Base-by-base conservation (phyloP, 805 yeast genomes). In the Teunomyces pallodes region DNA sequence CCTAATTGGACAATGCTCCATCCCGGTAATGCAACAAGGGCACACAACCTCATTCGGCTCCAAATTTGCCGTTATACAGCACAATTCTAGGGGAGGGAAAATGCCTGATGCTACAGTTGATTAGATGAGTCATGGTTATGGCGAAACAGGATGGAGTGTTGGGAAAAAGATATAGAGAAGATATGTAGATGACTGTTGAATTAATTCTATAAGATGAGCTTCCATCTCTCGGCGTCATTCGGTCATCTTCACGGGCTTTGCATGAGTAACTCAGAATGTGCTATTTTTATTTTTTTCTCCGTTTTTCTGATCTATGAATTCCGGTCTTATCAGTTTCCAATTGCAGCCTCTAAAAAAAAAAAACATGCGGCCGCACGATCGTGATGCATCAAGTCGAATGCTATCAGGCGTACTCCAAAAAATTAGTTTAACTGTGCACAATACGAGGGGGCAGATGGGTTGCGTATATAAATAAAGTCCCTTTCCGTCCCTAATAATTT, bases 261-360 rank as follows among this genome's bases (percentile, higher is more conserved):
- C 24, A 20, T 20, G 24, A 4, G 24, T 20, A 5, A 20, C 6
- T 20, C 24, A 20, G 5, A 20, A 20, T n/a, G 16, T 31, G 12
- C 14, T 33, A 4, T 17, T 14, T 20, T 16, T 9, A 14, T 8
- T 26, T n/a, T 26, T 20, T 12, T 7, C 41, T 13, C 41, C 41
- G 26, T 8, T 38, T 20, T 24, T 26, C 20, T 16, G 17, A 38
- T 38, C 14, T 26, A n/a, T 26, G 41, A 38, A 38, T 20, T 38
- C 30, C 41, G 30, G 41, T 9, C 41, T 38, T 38, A 38, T 38
- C 41, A 24, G 9, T 24, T 38, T 24, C 41, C 41, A 38, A 38
- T 38, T 38, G 41, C 41, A 38, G 41, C 41, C 41, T 20, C 41
- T 12, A 38, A 36, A 36, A 36, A 32, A 13, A 32, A 32, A 32